Percentiles rank a stretch among this genome's conserved stretches.
Conservation (phyloP, 768 basidiomycete genomes). For the Hemileccinum rubropunctum region DNA sequence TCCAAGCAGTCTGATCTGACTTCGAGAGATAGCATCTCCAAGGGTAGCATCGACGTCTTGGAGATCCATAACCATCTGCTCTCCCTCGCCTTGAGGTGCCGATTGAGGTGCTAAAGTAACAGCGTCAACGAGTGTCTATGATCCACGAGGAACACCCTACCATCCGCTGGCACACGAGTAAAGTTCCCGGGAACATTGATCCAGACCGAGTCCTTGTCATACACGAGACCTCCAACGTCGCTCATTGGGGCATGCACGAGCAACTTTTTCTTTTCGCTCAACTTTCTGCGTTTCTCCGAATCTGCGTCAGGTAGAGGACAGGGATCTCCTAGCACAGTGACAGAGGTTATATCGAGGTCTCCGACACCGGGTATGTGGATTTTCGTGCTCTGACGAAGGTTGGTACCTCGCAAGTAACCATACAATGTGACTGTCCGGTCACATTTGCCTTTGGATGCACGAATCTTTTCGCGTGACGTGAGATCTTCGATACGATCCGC, state of each 20-base stretch:
- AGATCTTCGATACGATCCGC: constrained; percentile 95
- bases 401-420: constrained; percentile 91
- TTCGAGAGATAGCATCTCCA: constrained; percentile 76
- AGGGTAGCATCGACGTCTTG: constrained; percentile 85
- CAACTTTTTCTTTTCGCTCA: constrained; percentile 93
- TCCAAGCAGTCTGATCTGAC: constrained; percentile 80
- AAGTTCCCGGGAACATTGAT: constrained; percentile 97
- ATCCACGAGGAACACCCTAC: constrained; percentile 35
- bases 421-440: constrained; percentile 94
- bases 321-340: constrained; percentile 84
- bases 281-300: constrained; percentile 85
- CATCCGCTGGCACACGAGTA: constrained; percentile 67
- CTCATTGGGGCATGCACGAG: constrained; percentile 98
- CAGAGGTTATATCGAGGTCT: constrained; percentile 73
- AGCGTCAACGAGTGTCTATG: neutral
- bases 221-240: constrained; percentile 93
- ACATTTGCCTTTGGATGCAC: constrained; percentile 78
- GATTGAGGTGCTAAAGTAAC: constrained; percentile 50
- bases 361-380: constrained; percentile 96
- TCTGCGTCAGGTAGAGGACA: constrained; percentile 92
- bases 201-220: constrained; percentile 98
- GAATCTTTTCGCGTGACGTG: constrained; percentile 81
- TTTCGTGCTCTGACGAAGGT: constrained; percentile 68
- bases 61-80: constrained; percentile 95
- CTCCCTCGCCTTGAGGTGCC: constrained; percentile 88